Base-by-base conservation (phyloP, 2,329 filamentous ascomycete species). In the Elsinoe perseae region DNA sequence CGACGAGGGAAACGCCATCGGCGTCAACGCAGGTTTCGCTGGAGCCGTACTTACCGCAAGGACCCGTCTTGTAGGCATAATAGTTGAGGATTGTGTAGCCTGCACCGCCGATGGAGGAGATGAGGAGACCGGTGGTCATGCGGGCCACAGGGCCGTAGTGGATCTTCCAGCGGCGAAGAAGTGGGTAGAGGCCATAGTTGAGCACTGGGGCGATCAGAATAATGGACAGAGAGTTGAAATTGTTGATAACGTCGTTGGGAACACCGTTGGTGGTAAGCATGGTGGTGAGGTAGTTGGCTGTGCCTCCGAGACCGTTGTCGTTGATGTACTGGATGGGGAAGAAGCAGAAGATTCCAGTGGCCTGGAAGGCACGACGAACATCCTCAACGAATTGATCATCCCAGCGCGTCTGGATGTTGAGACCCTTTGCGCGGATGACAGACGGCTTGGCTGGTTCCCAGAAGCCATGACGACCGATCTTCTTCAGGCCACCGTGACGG, bases 381-480 rank as follows among this genome's bases (percentile, higher is more conserved):
- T 89, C 85, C 4, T 86, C 83, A 42, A 89, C 75, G 61, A 88
- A 88, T 61, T 78, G 75, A 63, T 87, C 83, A 56, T 85, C 78
- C 83, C 84, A 89, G 0, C 73, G 52, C 2, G 61, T 62, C 10
- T 52, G 9, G 48, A 63, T 61, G 48, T 36, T 58, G 18, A 59
- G 55, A 18, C 63, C 63, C 6, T 54, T 50, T n/a, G 60, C 63
- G 21, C 62, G 59, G 32, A 67, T 61, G 56, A 61, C 62, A 3
- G 61, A 62, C 12, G 65, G 65, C 57, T 64, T 65, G 2, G 62
- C 65, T 10, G 59, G 57, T 14, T 66, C 62, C 64, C 64, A 67
- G 55, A 60, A 60, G 10, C 57, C 48, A 56, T 59, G 48, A 21
- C 57, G 50, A 12, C 54, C 59, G 56, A 65, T 50, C 61, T 61